Evolutionary conservation across 2,329 filamentous ascomycete species (phyloP).

Genomic region (Alternaria brassicicola): DNA sequence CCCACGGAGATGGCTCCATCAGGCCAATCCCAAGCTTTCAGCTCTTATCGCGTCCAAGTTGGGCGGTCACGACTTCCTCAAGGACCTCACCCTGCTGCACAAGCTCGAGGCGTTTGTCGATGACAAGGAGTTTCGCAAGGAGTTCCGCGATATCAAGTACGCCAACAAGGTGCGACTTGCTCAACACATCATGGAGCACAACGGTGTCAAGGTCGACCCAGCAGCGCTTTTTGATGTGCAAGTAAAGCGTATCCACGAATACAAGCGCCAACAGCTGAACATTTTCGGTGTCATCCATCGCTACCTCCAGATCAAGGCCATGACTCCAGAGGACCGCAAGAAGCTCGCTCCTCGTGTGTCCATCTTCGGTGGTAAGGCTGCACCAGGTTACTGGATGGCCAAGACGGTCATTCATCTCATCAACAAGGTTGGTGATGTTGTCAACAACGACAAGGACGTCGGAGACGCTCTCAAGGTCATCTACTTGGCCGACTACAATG

Average conservation of each 20-base stretch:
- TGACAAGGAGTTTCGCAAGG: constrained; percentile 87
- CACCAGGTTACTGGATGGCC: constrained; percentile 99
- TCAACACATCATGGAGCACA: constrained; percentile 84
- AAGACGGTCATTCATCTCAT: constrained; percentile 98
- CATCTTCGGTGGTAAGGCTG: constrained; percentile 97
- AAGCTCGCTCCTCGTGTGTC: constrained; percentile 86
- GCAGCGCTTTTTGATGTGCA: constrained; percentile 92
- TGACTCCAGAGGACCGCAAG: constrained; percentile 83
- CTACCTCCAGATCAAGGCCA: constrained; percentile 85
- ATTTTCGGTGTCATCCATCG: constrained; percentile 97
- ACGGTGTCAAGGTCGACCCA: constrained; percentile 83
- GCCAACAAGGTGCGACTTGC: constrained; percentile 93
- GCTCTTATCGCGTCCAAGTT: constrained; percentile 90
- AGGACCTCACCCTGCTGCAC: constrained; percentile 84
- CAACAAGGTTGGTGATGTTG: constrained; percentile 86
- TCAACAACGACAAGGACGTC: constrained; percentile 91
- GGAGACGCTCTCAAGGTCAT: constrained; percentile 96
- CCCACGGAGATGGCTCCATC: constrained; percentile 93
- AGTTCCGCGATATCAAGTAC: constrained; percentile 96
- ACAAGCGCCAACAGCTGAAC: constrained; percentile 98
- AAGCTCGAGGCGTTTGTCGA: constrained; percentile 83
- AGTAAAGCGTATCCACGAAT: constrained; percentile 98
- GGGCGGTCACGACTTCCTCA: constrained; percentile 82
- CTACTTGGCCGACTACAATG: constrained; percentile 98
- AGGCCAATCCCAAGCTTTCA: constrained; percentile 91